Percentiles rank a stretch among this genome's conserved stretches.
These are phyloP conservation scores for Eucalyptus melliodora DNA, from an alignment of 345 rosid genomes.

Conservation along the genomic window DNA sequence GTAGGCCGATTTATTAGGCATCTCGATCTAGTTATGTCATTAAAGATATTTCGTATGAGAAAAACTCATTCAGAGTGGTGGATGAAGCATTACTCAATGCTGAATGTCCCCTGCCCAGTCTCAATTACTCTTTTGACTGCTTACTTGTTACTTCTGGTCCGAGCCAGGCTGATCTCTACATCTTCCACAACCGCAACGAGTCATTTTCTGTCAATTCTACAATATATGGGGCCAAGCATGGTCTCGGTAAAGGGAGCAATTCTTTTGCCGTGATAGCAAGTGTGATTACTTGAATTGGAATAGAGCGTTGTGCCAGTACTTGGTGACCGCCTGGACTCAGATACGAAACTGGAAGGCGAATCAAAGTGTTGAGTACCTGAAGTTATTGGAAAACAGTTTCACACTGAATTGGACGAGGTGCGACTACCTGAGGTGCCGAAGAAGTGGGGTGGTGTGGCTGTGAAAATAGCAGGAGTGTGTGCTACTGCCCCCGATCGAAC, in stretches of 20 bases:
- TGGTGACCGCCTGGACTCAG: not conserved
- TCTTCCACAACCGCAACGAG: conserved; percentile 3
- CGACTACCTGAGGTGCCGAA: not conserved
- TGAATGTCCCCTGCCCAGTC: not conserved
- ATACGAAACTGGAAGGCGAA: not conserved
- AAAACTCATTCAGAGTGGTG: not conserved
- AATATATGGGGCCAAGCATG: not conserved
- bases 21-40: not conserved
- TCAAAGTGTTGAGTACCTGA: not conserved
- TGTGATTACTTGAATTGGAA: not conserved
- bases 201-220: not conserved
- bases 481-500: conserved; percentile 5
- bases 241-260: not conserved
- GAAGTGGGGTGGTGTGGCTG: conserved; percentile 14
- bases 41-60: not conserved
- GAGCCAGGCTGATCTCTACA: conserved; percentile 4
- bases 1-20: not conserved
- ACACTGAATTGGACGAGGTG: conserved; percentile 1
- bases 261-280: conserved; percentile 1
- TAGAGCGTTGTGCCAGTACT: not conserved
- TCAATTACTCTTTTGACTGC: conserved; percentile 5
- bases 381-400: conserved; percentile 3
- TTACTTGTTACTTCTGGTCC: conserved; percentile 5
- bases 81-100: not conserved
- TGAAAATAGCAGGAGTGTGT: not conserved